These are phyloP conservation scores for Trichocladium uniseriatum DNA, from an alignment of 495 filamentous ascomycete species.

Conservation along the genomic window DNA sequence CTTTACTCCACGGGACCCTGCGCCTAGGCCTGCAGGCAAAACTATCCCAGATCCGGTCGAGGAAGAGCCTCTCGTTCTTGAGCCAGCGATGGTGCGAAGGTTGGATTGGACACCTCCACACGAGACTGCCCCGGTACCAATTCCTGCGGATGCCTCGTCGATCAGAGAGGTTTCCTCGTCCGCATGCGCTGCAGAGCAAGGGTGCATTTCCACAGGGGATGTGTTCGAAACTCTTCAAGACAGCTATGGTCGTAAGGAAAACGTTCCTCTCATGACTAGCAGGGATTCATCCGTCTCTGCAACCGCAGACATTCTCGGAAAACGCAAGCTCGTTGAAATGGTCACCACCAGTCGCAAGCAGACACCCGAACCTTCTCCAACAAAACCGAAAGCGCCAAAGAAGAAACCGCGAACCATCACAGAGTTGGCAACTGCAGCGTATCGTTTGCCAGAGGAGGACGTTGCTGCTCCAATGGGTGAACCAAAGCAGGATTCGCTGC, in stretches of 20 bases:
- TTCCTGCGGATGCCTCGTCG: too few species aligned
- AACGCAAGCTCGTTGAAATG: constrained; percentile 44
- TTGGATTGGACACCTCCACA: constrained; percentile 52
- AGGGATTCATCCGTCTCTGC: not conserved
- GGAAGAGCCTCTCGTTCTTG: constrained; percentile 25
- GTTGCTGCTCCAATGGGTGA: not conserved
- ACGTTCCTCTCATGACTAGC: not conserved
- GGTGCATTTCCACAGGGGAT: constrained; percentile 5
- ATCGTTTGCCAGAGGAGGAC: constrained; percentile 33
- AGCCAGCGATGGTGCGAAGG: constrained; percentile 42
- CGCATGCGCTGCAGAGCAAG: not conserved
- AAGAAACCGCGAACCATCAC: constrained; percentile 82
- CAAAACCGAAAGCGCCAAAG: constrained; percentile 48
- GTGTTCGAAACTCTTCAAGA: constrained; percentile 30
- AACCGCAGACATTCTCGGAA: constrained; percentile 28
- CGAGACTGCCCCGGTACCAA: constrained; percentile 14
- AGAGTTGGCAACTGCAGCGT: constrained; percentile 71
- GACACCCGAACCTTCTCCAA: constrained; percentile 22
- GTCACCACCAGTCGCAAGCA: constrained; percentile 23
- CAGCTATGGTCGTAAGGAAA: constrained; percentile 22
- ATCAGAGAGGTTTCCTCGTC: constrained; percentile 24
- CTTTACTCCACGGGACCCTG: constrained; percentile 20
- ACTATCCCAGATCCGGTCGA: constrained; percentile 3
- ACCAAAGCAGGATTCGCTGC: constrained; percentile 20
- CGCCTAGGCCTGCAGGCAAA: constrained; percentile 1